phyloP scores from a whole-genome alignment of 257 asterid species.

The Rhazya stricta region DNA sequence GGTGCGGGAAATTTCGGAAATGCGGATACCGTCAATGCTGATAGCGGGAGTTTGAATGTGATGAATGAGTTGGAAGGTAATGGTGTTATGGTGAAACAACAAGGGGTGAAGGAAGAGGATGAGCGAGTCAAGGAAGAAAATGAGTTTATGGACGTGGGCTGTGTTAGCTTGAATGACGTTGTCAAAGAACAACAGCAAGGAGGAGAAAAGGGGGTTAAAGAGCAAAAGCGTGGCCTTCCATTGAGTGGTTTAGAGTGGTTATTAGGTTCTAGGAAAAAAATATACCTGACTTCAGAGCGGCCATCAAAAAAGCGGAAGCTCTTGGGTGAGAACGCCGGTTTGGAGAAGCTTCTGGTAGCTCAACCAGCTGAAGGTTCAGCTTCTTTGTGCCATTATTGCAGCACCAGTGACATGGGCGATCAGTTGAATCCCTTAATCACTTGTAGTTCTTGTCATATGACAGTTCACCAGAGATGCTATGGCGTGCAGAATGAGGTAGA shows the following conservation, averaged over 20 bases:
- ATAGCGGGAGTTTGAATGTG: constrained; percentile 21
- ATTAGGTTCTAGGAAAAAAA: constrained; percentile 82
- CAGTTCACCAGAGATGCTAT: constrained; percentile 91
- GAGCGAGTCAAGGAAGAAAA: constrained; percentile 32
- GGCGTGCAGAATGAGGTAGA: constrained; percentile 85
- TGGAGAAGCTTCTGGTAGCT: constrained; percentile 80
- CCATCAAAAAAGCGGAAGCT: constrained; percentile 90
- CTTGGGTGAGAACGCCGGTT: constrained; percentile 82
- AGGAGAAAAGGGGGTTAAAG: constrained; percentile 30
- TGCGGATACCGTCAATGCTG: constrained; percentile 19
- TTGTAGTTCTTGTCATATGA: constrained; percentile 71
- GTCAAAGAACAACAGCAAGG: constrained; percentile 9
- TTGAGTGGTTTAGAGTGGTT: constrained; percentile 86
- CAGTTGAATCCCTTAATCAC: constrained; percentile 62
- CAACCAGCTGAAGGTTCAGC: constrained; percentile 67
- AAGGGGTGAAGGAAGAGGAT: constrained; percentile 22
- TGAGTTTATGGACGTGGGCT: constrained; percentile 51
- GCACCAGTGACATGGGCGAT: constrained; percentile 55
- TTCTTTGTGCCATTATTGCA: constrained; percentile 82
- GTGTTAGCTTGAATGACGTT: constrained; percentile 26
- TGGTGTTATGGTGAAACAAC: constrained; percentile 26
- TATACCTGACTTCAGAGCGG: constrained; percentile 77
- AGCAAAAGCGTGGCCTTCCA: constrained; percentile 24
- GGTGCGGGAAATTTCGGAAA: background rate
- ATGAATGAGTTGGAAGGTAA: constrained; percentile 21